Percentiles rank a stretch among this genome's conserved stretches.
phyloP scores from a whole-genome alignment of 176 grass and related monocot species.

The Thinopyrum elongatum region DNA sequence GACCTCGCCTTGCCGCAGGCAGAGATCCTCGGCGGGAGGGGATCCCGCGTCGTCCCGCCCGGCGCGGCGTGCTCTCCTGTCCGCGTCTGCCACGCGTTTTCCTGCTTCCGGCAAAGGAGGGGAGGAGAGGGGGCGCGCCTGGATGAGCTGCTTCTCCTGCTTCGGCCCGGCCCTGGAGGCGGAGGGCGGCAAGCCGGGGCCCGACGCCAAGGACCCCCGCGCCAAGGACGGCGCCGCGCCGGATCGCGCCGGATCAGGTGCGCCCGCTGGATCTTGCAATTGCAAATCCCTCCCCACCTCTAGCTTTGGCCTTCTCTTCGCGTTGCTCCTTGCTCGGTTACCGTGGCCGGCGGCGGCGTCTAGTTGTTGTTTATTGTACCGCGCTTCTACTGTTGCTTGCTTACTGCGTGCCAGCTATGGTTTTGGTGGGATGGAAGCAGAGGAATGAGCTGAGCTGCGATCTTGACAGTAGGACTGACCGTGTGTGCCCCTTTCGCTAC shows the following conservation, averaged over 20 bases:
- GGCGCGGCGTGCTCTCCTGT: neutral
- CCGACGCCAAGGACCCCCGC: conserved; percentile 38
- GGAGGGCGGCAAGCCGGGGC: conserved; percentile 26
- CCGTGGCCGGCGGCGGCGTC: neutral
- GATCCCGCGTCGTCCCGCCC: neutral
- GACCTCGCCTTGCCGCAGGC: too few species aligned
- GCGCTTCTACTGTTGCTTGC: too few species aligned
- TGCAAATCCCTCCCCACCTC: neutral
- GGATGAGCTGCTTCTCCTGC: conserved; percentile 89
- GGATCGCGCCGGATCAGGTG: conserved; percentile 60
- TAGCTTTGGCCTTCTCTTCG: neutral
- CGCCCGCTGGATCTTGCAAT: conserved; percentile 31
- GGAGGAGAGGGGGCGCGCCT: neutral
- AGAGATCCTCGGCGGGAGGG: conserved; percentile 2
- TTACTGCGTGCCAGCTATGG: neutral
- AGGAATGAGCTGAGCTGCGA: neutral
- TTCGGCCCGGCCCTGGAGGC: conserved; percentile 60
- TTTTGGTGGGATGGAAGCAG: neutral
- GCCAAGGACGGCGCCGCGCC: conserved; percentile 37
- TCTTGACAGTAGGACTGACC: neutral
- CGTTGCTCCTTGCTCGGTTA: neutral
- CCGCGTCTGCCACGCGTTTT: neutral
- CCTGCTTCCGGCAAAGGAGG: neutral
- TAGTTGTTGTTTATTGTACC: neutral
- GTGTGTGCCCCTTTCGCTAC: neutral